phyloP scores from a whole-genome alignment of 2,329 filamentous ascomycete species.

The Hypoxylon sp. region DNA sequence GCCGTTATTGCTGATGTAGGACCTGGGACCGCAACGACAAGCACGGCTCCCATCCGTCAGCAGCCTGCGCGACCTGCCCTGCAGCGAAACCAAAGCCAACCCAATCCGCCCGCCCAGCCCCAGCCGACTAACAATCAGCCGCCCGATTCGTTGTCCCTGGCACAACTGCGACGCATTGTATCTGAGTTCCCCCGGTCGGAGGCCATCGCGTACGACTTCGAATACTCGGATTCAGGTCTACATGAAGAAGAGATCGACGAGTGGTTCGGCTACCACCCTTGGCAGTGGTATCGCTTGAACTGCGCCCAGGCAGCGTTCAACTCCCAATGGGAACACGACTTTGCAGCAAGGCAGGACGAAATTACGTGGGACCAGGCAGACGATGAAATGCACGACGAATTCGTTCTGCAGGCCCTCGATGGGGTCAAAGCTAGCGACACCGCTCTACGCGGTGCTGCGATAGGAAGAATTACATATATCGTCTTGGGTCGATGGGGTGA shows the following conservation, averaged over 20 bases:
- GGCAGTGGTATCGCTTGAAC: slow-evolving; percentile 83
- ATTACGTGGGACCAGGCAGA: slow-evolving; percentile 75
- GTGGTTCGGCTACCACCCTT: slow-evolving; percentile 94
- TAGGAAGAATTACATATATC: slow-evolving; percentile 70
- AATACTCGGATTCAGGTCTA: slow-evolving; percentile 76
- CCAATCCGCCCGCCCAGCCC: slow-evolving; percentile 48
- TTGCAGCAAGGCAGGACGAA: slow-evolving; percentile 56
- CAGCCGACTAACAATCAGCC: slow-evolving; percentile 52
- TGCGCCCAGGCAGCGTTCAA: slow-evolving; percentile 82
- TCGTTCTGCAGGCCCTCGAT: slow-evolving; percentile 67
- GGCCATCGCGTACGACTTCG: slow-evolving; percentile 85
- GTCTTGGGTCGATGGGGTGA: slow-evolving; percentile 77
- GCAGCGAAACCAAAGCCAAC: slow-evolving; percentile 48
- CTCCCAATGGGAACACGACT: slow-evolving; percentile 74
- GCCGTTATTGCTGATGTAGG: slow-evolving; percentile 49
- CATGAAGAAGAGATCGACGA: slow-evolving; percentile 94
- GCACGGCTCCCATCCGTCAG: slow-evolving; percentile 33
- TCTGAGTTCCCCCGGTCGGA: slow-evolving; percentile 78
- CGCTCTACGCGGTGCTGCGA: slow-evolving; percentile 62
- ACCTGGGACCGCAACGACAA: slow-evolving; percentile 37
- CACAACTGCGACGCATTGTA: slow-evolving; percentile 78
- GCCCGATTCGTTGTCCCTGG: slow-evolving; percentile 78
- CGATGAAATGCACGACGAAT: slow-evolving; percentile 65
- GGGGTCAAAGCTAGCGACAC: slow-evolving; percentile 60
- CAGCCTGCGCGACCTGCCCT: slow-evolving; percentile 46